These are phyloP conservation scores for Blepharisma undulans DNA, from an alignment of 169 alveolate species.

Conservation along the genomic window DNA sequence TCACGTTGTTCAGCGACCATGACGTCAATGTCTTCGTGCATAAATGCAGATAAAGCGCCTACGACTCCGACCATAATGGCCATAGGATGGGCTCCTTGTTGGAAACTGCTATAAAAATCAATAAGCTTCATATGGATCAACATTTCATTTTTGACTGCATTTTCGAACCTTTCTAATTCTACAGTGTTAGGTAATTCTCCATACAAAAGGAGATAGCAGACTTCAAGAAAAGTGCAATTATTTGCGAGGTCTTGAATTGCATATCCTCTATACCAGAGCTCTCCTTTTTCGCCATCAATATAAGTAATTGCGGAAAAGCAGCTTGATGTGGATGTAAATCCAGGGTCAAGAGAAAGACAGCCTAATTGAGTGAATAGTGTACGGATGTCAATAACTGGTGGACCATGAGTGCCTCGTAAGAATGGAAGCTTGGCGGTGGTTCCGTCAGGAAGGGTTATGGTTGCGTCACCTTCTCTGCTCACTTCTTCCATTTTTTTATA, in stretches of 20 bases:
- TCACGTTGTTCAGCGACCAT: conserved; percentile 37
- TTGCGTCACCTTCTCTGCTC: conserved; percentile 42
- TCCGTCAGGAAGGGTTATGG: conserved; percentile 73
- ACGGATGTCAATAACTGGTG: conserved; percentile 73
- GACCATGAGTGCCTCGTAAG: conserved; percentile 67
- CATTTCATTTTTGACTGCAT: conserved; percentile 71
- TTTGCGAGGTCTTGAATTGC: conserved; percentile 77
- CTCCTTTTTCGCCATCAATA: conserved; percentile 87
- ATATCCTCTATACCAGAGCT: conserved; percentile 82
- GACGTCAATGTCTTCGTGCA: conserved; percentile 55
- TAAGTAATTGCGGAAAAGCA: conserved; percentile 83
- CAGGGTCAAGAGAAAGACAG: conserved; percentile 75
- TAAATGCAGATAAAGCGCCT: conserved; percentile 85
- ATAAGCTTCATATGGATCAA: conserved; percentile 80
- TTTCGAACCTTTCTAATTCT: conserved; percentile 63
- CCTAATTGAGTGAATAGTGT: conserved; percentile 60
- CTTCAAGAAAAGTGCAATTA: conserved; percentile 72
- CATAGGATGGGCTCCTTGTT: conserved; percentile 88
- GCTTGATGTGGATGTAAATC: conserved; percentile 80
- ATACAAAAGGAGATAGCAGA: conserved; percentile 75
- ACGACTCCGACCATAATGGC: conserved; percentile 83
- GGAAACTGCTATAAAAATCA: conserved; percentile 76
- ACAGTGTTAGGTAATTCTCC: conserved; percentile 79
- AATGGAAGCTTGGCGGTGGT: conserved; percentile 59
- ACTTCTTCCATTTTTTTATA: conserved; percentile 33